Percentiles rank a stretch among this genome's conserved stretches.
Evolutionary conservation across 257 asterid species (phyloP).

Genomic region (Anisodus acutangulus): DNA sequence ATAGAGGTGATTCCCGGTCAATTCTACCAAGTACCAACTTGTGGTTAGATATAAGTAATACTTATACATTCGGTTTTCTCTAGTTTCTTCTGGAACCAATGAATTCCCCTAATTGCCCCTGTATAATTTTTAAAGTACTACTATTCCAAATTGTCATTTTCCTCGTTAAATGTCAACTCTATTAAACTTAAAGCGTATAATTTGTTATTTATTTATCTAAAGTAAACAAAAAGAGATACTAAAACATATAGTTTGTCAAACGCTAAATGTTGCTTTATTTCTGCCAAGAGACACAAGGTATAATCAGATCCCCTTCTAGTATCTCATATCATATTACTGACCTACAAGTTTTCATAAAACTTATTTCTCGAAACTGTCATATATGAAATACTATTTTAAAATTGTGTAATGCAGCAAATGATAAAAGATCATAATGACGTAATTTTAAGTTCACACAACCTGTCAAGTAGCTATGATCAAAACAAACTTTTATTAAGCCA

Average conservation of each 20-base stretch:
- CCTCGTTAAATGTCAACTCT: neutral
- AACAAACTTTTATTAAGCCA: no score
- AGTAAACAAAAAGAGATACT: neutral
- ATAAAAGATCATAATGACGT: neutral
- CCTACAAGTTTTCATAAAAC: neutral
- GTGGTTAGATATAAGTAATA: neutral
- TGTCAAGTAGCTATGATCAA: no score
- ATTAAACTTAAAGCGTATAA: neutral
- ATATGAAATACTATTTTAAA: neutral
- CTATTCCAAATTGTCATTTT: neutral
- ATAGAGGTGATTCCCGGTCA: neutral
- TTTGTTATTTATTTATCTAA: neutral
- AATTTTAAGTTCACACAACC: no score
- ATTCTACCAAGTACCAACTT: neutral
- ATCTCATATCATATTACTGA: neutral
- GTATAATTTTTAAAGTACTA: neutral
- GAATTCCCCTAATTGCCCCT: neutral
- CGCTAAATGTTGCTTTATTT: neutral
- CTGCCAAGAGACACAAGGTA: neutral
- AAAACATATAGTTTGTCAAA: neutral
- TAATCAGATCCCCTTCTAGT: neutral
- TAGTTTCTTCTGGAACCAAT: neutral
- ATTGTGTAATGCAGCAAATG: neutral
- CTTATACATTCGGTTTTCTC: neutral
- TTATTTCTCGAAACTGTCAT: no score